phyloP scores from a whole-genome alignment of 768 basidiomycete genomes.

The Chalciporus piperatus region DNA sequence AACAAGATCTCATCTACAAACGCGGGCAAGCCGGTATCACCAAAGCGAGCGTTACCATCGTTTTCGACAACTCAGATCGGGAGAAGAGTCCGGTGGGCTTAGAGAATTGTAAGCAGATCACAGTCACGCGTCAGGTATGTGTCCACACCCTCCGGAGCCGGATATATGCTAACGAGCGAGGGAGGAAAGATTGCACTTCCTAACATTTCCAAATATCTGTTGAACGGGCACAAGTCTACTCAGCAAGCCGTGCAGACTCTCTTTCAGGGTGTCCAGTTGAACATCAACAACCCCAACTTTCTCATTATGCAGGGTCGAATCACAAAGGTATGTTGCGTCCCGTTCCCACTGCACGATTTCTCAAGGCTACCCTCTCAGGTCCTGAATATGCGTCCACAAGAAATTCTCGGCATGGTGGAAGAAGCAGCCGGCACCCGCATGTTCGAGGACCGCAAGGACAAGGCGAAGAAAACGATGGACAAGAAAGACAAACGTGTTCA shows the following conservation, averaged over 20 bases:
- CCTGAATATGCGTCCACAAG: slow-evolving; percentile 96
- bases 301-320: slow-evolving; percentile 99
- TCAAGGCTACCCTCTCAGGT: slow-evolving; percentile 38
- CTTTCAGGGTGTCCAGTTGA: slow-evolving; percentile 95
- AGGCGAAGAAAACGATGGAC: slow-evolving; percentile 91
- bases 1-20: slow-evolving; percentile 98
- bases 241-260: slow-evolving; percentile 84
- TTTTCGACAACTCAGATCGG: slow-evolving; percentile 95
- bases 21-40: slow-evolving; percentile 96
- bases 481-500: slow-evolving; percentile 97
- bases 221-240: slow-evolving; percentile 92
- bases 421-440: slow-evolving; percentile 98
- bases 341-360: neutral
- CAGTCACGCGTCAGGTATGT: slow-evolving; percentile 90
- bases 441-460: slow-evolving; percentile 98
- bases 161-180: neutral
- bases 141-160: neutral
- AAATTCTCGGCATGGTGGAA: slow-evolving; percentile 97
- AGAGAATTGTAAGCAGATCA: slow-evolving; percentile 82
- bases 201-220: slow-evolving; percentile 89
- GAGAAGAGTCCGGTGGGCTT: slow-evolving; percentile 80
- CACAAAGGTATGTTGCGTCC: slow-evolving; percentile 67
- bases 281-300: slow-evolving; percentile 99
- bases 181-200: slow-evolving; percentile 81
- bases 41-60: slow-evolving; percentile 96